Percentiles rank a stretch among this genome's conserved stretches.
phyloP scores from a whole-genome alignment of 2,329 filamentous ascomycete genomes.

The Fusarium scirpi region DNA sequence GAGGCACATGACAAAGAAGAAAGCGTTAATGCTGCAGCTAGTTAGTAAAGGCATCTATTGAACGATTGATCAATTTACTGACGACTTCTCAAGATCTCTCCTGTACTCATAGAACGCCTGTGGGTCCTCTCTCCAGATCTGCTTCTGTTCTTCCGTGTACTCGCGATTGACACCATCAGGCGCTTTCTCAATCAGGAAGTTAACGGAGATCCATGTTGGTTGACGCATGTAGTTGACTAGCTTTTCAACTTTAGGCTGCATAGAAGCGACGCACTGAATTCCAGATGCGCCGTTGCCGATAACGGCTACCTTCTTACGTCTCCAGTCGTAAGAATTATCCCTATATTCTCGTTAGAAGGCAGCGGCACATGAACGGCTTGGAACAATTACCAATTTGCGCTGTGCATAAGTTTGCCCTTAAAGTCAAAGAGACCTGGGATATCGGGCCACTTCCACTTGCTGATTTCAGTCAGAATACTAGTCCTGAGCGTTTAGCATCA shows the following conservation, averaged over 20 bases:
- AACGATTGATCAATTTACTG: neutral
- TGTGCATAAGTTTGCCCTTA: constrained; percentile 10
- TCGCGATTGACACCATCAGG: constrained; percentile 2
- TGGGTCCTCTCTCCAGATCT: neutral
- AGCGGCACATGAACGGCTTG: rapidly evolving
- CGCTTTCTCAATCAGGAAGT: constrained; percentile 5
- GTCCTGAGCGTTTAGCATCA: rapidly evolving
- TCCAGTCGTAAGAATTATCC: constrained; percentile 4
- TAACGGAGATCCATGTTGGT: constrained; percentile 11
- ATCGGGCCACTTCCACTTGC: constrained; percentile 19
- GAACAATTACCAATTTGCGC: neutral
- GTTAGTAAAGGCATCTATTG: neutral
- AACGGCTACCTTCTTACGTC: constrained; percentile 3
- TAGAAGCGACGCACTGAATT: constrained; percentile 2
- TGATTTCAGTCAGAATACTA: neutral
- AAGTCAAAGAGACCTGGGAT: constrained; percentile 14
- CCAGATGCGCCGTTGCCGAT: constrained; percentile 10
- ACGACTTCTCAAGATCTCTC: constrained; percentile 12
- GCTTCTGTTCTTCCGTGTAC: constrained; percentile 8
- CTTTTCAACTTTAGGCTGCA: constrained; percentile 2
- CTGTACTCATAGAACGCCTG: constrained; percentile 1
- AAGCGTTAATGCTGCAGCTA: neutral
- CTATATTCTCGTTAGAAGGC: neutral
- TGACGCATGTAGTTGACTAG: constrained; percentile 13
- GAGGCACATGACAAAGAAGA: constrained; percentile 17